Base-by-base conservation (phyloP, 495 filamentous ascomycete genomes). In the Aspergillus taichungensis region DNA sequence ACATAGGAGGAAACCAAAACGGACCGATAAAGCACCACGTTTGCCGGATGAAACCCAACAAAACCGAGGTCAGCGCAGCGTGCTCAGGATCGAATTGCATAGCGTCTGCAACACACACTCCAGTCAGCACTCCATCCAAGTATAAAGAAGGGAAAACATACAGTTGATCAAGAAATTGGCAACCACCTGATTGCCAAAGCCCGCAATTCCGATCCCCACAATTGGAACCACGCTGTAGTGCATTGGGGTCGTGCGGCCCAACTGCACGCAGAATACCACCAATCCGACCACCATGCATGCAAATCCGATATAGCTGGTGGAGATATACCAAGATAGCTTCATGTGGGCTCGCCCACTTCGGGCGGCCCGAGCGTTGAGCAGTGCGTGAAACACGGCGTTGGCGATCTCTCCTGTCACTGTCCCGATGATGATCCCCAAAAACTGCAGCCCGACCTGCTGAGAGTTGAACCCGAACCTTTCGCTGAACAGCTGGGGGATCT, bases 11-110 rank as follows among this genome's bases (percentile, higher is more conserved):
- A 37, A 59, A 75, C 72, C 74, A 79, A 47, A 79, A 79, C 10
- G 72, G 73, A 7, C 76, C 76, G 55, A 80, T 76, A 39, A 80
- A 80, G 3, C 75, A 74, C 74, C 74, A 78, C 6, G 62, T 71
- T n/a, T 68, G 69, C 5, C 76, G 53, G n/a, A 79, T 63, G 47
- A 79, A 69, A 27, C 67, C 78, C 34, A 79, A 69, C 47, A 80
- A 78, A 0, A 78, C 74, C 7, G 76, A 76, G 3, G 79, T 66
- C 40, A 68, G 69, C 5, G 63, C 71, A 0, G 72, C 62, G 30
- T 76, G 69, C 32, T 71, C 58, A 1, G 60, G 72, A 54, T 76
- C 65, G 11, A 68, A 74, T 54, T 79, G 76, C 0, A 80, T 73
- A 8, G 75, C 69, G 54, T 78, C 18, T 24, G 4, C 18, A 1